These are phyloP conservation scores for Lindgomyces ingoldianus DNA, from an alignment of 495 filamentous ascomycete species.

Conservation along the genomic window DNA sequence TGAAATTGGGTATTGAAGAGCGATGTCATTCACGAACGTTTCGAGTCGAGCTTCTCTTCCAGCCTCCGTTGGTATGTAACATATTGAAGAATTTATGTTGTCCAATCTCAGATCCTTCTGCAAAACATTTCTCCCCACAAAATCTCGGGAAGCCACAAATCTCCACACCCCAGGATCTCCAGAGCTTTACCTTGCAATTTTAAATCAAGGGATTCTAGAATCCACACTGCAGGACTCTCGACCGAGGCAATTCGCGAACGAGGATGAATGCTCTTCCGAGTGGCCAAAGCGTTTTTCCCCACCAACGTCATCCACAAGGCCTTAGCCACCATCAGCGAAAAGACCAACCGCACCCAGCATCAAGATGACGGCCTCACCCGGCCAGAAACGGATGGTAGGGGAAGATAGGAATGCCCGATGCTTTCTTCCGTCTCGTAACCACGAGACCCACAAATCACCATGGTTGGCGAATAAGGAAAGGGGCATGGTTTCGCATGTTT, in stretches of 20 bases:
- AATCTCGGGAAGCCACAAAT: background rate
- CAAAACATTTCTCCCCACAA: constrained; percentile 1
- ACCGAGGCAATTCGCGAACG: background rate
- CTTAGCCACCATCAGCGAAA: background rate
- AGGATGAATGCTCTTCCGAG: background rate
- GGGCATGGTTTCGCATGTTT: background rate
- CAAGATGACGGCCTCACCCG: background rate
- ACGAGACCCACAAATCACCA: background rate
- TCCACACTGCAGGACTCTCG: background rate
- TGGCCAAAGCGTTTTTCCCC: background rate
- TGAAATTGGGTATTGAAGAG: background rate
- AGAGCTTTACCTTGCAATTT: background rate
- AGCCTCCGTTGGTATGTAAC: no score
- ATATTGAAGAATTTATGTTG: no score
- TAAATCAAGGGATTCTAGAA: no score
- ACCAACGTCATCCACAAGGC: background rate
- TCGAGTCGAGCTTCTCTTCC: background rate
- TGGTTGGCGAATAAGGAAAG: background rate
- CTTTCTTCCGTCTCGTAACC: background rate
- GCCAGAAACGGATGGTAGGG: background rate
- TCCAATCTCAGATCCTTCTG: background rate
- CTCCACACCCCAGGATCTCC: background rate
- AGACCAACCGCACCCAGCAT: background rate
- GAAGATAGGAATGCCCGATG: background rate
- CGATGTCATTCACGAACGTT: background rate